Evolutionary conservation across 2,329 filamentous ascomycete species (phyloP).

Genomic region (Trichoderma gracile): DNA sequence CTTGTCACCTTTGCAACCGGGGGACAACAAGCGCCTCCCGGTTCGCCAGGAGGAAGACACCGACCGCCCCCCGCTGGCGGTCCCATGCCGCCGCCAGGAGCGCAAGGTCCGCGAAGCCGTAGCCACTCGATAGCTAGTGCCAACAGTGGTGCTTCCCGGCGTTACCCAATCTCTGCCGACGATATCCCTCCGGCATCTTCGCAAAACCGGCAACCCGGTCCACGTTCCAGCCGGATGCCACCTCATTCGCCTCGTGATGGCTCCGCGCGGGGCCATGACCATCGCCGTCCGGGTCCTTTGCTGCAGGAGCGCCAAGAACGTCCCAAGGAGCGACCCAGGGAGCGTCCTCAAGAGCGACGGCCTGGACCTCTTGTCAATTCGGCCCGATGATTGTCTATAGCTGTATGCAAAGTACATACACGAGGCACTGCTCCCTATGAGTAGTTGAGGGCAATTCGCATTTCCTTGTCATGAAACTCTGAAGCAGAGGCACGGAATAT

Average conservation of each 20-base stretch:
- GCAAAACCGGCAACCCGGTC: slow-evolving; percentile 7
- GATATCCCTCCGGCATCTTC: slow-evolving; percentile 34
- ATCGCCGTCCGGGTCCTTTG: slow-evolving; percentile 16
- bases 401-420: not conserved
- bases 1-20: slow-evolving; percentile 49
- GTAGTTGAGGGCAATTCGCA: not conserved
- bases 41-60: slow-evolving; percentile 23
- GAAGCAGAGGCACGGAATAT: not conserved
- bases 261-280: slow-evolving; percentile 10
- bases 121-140: slow-evolving; percentile 34
- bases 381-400: slow-evolving; percentile 30
- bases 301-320: slow-evolving; percentile 30
- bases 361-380: slow-evolving; percentile 38
- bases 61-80: slow-evolving; percentile 11
- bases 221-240: slow-evolving; percentile 11
- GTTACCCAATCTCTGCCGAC: slow-evolving; percentile 15
- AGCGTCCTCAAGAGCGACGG: slow-evolving; percentile 26
- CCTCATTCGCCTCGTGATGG: slow-evolving; percentile 21
- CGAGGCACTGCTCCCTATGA: not conserved
- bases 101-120: slow-evolving; percentile 27
- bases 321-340: slow-evolving; percentile 3
- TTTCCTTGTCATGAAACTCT: slow-evolving; percentile 22
- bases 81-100: slow-evolving; percentile 26
- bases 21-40: slow-evolving; percentile 28
- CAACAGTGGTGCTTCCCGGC: slow-evolving; percentile 1